Evolutionary conservation across 257 asterid species (phyloP).

Genomic region (Lithospermum erythrorhizon): DNA sequence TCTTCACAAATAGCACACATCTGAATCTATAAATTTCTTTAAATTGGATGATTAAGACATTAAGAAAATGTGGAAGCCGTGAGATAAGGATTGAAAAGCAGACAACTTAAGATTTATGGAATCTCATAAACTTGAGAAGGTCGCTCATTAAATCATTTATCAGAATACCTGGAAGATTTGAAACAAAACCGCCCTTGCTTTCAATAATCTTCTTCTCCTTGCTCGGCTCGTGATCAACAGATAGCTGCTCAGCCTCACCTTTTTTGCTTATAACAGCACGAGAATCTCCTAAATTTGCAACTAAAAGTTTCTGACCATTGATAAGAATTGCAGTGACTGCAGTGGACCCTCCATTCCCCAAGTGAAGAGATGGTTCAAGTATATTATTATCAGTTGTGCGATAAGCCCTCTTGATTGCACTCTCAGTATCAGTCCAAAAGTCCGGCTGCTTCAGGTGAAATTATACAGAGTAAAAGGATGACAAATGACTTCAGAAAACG

Average conservation of each 20-base stretch:
- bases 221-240: conserved; percentile 87
- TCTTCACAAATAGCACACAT: too few species aligned
- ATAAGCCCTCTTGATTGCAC: conserved; percentile 60
- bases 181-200: conserved; percentile 91
- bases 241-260: conserved; percentile 67
- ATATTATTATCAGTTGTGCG: conserved; percentile 51
- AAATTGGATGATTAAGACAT: too few species aligned
- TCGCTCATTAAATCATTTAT: background rate
- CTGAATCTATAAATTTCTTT: too few species aligned
- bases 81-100: background rate
- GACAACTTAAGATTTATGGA: background rate
- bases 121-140: background rate
- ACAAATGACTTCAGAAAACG: too few species aligned
- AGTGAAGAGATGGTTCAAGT: conserved; percentile 42
- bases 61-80: too few species aligned
- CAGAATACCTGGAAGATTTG: conserved; percentile 65
- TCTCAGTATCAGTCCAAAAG: conserved; percentile 55
- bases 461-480: background rate
- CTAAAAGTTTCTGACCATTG: conserved; percentile 62
- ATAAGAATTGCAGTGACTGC: conserved; percentile 85
- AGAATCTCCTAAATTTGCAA: conserved; percentile 89
- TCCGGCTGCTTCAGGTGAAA: conserved; percentile 37
- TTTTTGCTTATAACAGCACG: conserved; percentile 62
- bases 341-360: conserved; percentile 92
- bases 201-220: conserved; percentile 61